Conservation (phyloP, 441 rosid species). For the Rhodomyrtus psidioides region DNA sequence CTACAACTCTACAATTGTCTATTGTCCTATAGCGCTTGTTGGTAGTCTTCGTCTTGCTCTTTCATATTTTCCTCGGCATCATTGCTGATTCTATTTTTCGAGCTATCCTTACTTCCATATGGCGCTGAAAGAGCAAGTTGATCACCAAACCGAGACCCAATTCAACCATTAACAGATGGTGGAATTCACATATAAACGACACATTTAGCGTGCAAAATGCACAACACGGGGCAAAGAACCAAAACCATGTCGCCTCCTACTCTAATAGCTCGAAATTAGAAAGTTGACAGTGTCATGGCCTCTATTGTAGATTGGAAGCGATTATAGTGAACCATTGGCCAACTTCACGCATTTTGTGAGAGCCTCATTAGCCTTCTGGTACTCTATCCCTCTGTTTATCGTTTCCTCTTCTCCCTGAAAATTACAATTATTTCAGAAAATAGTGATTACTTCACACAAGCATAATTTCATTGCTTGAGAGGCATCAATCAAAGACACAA, state of each 20-base stretch:
- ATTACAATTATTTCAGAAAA: neutral
- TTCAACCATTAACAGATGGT: no score
- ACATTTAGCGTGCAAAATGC: neutral
- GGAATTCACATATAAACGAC: neutral
- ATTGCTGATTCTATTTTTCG: no score
- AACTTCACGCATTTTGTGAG: slow-evolving; percentile 41
- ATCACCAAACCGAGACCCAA: no score
- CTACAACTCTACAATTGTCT: no score
- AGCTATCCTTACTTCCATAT: no score
- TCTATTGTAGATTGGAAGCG: slow-evolving; percentile 2
- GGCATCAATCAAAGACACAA: no score
- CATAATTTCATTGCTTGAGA: no score
- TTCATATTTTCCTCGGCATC: no score
- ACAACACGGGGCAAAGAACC: neutral
- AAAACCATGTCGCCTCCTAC: neutral
- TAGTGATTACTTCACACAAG: no score
- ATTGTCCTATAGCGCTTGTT: no score
- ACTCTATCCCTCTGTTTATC: slow-evolving; percentile 58
- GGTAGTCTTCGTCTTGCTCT: no score
- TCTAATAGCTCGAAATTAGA: slow-evolving; percentile 12
- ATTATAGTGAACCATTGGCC: neutral
- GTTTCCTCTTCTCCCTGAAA: slow-evolving; percentile 92
- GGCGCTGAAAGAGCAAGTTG: no score
- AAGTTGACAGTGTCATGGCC: neutral
- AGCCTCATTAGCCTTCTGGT: slow-evolving; percentile 75